These are phyloP conservation scores for Pseudotsuga menziesii DNA, from an alignment of 75 land plant genomes.

Conservation along the genomic window DNA sequence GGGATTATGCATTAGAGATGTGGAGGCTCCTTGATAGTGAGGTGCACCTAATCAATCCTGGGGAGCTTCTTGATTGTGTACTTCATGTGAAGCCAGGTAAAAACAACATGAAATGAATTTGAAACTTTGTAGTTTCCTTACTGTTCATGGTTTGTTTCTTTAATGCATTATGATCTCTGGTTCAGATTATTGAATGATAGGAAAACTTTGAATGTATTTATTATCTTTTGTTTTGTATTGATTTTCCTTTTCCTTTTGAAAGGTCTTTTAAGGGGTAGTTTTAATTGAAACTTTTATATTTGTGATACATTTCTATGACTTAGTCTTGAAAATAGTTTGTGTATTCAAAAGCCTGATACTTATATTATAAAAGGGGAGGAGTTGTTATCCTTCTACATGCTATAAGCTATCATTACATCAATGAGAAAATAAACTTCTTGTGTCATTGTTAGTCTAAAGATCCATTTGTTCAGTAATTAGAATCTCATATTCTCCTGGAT, in stretches of 20 bases:
- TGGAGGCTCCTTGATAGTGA: conserved; percentile 63
- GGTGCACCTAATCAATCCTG: conserved; percentile 30
- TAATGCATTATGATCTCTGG: not conserved
- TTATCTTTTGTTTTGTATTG: conserved; percentile 1
- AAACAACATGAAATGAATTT: not conserved
- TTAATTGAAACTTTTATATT: no score
- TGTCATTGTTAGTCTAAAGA: no score
- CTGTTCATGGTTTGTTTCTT: not conserved
- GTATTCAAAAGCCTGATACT: no score
- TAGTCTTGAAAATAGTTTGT: no score
- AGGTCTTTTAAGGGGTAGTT: no score
- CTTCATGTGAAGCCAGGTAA: conserved; percentile 51
- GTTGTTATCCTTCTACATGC: no score
- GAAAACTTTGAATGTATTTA: not conserved
- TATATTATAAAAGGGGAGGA: no score
- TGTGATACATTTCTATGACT: no score
- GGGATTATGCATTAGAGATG: conserved; percentile 59
- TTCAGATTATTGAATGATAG: not conserved
- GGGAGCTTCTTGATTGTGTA: conserved; percentile 41
- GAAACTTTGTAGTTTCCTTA: not conserved
- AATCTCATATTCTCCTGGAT: no score
- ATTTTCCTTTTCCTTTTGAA: not conserved
- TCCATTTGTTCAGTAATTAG: no score
- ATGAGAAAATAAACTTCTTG: no score
- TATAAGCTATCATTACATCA: no score